Evolutionary conservation across 2,329 filamentous ascomycete species (phyloP), one percentile per base, ranked within the genome.

Genomic region (Aspergillus cejpii): DNA sequence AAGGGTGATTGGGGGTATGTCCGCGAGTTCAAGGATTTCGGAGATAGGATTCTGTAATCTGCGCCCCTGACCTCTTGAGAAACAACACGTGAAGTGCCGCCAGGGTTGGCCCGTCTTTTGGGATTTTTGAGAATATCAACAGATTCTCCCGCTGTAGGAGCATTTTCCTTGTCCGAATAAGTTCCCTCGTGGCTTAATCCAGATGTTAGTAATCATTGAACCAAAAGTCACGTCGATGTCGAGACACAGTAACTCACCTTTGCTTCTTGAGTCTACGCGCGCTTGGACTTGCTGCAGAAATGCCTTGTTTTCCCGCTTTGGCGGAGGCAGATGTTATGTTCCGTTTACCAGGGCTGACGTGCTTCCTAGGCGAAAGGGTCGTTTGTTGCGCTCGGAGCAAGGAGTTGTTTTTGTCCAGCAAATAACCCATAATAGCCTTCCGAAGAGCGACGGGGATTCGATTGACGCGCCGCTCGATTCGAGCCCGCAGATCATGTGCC

Each of bases 401-500:
- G 29, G 50, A 47, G 37, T 54, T 56, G 54, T 79, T 67, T 50
- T 77, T 78, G 34, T 78, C 72, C 5, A 90, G 64, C 6, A 97
- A 74, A 36, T 95, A 90, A 44, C 82, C 81, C 76, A 98, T 91
- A 45, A 80, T 94, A 50, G 81, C 76, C 60, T 84, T 86, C 48
- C 91, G 83, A 51, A 95, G 71, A 12, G 83, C 77, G 56, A 81
- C 78, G 6, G 92, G 92, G 41, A 97, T 92, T 43, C 92, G 83
- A 63, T 96, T 95, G 65, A 97, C 79, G 68, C 92, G 86, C 70
- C 94, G 85, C 67, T 96, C 90, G 41, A 98, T 84, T 49, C 91
- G 84, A 48, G 88, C 83, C 49, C 85, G 80, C 29, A 97, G 77
- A 51, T 86, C 86, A 65, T 91, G 85, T 17, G 89, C 86, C 67